Base-by-base conservation (phyloP, 768 basidiomycete species). In the Austroboletus eburneus region DNA sequence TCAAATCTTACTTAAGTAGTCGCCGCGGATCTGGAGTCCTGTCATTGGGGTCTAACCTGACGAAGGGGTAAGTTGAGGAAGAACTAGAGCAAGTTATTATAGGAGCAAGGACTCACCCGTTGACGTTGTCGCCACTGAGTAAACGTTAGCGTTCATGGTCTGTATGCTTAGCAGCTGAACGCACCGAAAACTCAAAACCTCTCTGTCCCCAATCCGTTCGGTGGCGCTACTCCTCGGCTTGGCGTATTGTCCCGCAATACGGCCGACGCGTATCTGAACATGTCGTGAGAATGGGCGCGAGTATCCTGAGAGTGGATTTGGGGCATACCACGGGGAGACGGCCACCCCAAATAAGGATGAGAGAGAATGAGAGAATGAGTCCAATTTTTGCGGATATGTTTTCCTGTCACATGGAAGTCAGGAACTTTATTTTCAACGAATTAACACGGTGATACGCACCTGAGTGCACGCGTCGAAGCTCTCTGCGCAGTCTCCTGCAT, bases 401-500 rank as follows among this genome's bases (percentile, higher is more conserved):
- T 69, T 90, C 80, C 89, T 91, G 24, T 55, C 16, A 32, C 36
- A 29, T 51, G n/a, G 25, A 34, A 9, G 36, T 57, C 22, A 54
- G 30, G 8, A 25, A 46, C 6, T 1, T 7, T 42, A 45, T 51
- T 50, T 12, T 5, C 5, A 12, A 55, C 40, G 41, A 38, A 58
- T 27, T 23, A 29, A 44, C 29, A 46, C 34, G 6, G 34, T 27
- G 41, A 23, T 32, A 72, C 78, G 57, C 61, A 90, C 89, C 51
- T 90, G 80, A 0, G 88, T 91, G 63, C 91, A 93, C 0, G 90
- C 91, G 56, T 89, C 86, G 58, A 95, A 94, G 63, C 89, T 87
- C 66, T 94, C 91, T n/a, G 91, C 93, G 58, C 96, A 99, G 60
- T 99, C 96, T 2, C 96, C 96, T 1, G 96, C 96, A 51, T 99